Evolutionary conservation across 164 flowering plant species (phyloP).

Genomic region (Kingdonia uniflora): DNA sequence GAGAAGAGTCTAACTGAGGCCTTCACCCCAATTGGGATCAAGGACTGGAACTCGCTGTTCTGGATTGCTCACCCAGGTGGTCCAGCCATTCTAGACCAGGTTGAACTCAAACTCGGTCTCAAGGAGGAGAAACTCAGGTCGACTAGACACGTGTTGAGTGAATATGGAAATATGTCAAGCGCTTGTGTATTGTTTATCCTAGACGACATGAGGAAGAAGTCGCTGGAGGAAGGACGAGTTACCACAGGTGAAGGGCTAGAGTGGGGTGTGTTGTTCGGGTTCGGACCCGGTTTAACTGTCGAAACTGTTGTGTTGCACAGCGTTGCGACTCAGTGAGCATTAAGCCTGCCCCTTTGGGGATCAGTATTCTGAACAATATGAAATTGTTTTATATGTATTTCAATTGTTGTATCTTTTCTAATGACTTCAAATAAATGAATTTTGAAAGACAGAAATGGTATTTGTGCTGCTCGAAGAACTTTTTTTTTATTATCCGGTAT

Average conservation of each 20-base stretch:
- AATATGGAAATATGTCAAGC: constrained; percentile 1
- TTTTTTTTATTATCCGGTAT: no score
- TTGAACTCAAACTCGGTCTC: background rate
- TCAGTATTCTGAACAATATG: no score
- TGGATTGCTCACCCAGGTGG: constrained; percentile 3
- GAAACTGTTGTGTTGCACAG: constrained; percentile 17
- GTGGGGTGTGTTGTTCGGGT: constrained; percentile 23
- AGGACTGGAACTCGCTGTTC: constrained; percentile 2
- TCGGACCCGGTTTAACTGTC: constrained; percentile 21
- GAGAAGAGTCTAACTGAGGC: background rate
- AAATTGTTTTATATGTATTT: no score
- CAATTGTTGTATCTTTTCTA: no score
- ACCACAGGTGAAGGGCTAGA: constrained; percentile 21
- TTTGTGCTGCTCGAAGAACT: no score
- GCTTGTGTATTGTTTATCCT: background rate
- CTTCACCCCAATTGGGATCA: background rate
- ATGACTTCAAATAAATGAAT: no score
- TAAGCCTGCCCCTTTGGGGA: background rate
- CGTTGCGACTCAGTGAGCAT: background rate
- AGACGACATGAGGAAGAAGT: constrained; percentile 21
- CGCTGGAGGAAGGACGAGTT: constrained; percentile 5
- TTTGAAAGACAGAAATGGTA: no score
- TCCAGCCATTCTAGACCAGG: constrained; percentile 2
- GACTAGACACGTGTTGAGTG: background rate
- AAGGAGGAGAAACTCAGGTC: constrained; percentile 2